Conservation (phyloP, 495 filamentous ascomycete species). For the Aspergillus homomorphus region DNA sequence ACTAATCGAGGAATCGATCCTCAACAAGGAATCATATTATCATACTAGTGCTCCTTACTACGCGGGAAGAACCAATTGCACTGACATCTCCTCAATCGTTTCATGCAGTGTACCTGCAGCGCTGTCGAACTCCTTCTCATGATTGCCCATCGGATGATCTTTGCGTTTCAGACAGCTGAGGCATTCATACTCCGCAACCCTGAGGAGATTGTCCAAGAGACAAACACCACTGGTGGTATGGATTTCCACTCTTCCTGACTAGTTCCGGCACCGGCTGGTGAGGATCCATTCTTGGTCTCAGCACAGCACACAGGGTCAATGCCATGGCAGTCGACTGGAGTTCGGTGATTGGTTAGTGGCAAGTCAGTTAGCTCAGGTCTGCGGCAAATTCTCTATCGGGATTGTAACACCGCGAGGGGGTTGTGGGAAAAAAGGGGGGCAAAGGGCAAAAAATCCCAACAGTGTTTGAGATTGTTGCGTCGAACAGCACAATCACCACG, state of each 20-base stretch:
- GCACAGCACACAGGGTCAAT: not conserved
- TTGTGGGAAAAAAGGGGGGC: not conserved
- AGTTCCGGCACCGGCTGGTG: not conserved
- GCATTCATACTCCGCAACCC: not conserved
- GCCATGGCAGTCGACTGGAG: not conserved
- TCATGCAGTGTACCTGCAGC: not conserved
- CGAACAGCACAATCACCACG: not conserved
- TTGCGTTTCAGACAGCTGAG: not conserved
- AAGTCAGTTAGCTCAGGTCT: too few relatives aligned
- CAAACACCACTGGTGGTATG: not conserved
- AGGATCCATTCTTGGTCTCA: not conserved
- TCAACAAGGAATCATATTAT: not conserved
- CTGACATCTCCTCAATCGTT: not conserved
- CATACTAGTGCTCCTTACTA: not conserved
- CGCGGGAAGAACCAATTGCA: not conserved
- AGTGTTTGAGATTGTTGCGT: not conserved
- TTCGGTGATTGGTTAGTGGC: slow-evolving; percentile 1
- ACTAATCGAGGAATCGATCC: not conserved
- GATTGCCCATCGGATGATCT: not conserved
- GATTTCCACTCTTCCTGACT: not conserved
- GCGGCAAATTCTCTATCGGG: not conserved
- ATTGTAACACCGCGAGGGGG: not conserved
- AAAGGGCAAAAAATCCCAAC: not conserved
- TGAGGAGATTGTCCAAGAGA: not conserved
- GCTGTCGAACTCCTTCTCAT: not conserved